Evolutionary conservation across 2,329 filamentous ascomycete genomes (phyloP).

Genomic region (Pseudopithomyces chartarum): DNA sequence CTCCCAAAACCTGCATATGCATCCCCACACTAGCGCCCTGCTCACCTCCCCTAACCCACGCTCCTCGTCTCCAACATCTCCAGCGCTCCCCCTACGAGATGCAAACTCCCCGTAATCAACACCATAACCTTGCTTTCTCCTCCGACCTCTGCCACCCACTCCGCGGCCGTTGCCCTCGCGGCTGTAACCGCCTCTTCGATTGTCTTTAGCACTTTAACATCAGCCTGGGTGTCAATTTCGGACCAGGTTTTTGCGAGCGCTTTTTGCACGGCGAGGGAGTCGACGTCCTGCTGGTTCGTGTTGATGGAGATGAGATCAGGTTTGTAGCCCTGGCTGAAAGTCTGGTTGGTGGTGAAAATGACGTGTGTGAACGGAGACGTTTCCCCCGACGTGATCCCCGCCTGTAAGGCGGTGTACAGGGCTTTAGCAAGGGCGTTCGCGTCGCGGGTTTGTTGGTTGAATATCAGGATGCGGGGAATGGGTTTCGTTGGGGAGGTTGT

Average conservation of each 20-base stretch:
- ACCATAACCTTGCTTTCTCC: slow-evolving; percentile 60
- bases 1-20: neutral
- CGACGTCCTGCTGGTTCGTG: slow-evolving; percentile 62
- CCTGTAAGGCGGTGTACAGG: slow-evolving; percentile 63
- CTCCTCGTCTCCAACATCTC: slow-evolving; percentile 71
- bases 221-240: slow-evolving; percentile 43
- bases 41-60: too few species aligned
- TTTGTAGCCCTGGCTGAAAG: slow-evolving; percentile 65
- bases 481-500: slow-evolving; percentile 28
- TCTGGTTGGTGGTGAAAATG: slow-evolving; percentile 81
- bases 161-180: slow-evolving; percentile 52
- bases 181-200: slow-evolving; percentile 71
- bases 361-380: slow-evolving; percentile 68
- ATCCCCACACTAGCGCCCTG: neutral
- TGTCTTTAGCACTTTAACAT: slow-evolving; percentile 64
- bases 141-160: slow-evolving; percentile 28
- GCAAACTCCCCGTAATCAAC: slow-evolving; percentile 81
- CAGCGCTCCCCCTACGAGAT: slow-evolving; percentile 80
- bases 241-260: slow-evolving; percentile 65
- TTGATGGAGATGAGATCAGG: slow-evolving; percentile 69
- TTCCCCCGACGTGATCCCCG: slow-evolving; percentile 28
- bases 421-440: slow-evolving; percentile 67
- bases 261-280: slow-evolving; percentile 69
- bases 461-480: slow-evolving; percentile 69
- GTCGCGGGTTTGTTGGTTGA: slow-evolving; percentile 91